These are phyloP conservation scores for Leucaena leucocephala DNA, from an alignment of 306 rosid genomes.

Conservation along the genomic window DNA sequence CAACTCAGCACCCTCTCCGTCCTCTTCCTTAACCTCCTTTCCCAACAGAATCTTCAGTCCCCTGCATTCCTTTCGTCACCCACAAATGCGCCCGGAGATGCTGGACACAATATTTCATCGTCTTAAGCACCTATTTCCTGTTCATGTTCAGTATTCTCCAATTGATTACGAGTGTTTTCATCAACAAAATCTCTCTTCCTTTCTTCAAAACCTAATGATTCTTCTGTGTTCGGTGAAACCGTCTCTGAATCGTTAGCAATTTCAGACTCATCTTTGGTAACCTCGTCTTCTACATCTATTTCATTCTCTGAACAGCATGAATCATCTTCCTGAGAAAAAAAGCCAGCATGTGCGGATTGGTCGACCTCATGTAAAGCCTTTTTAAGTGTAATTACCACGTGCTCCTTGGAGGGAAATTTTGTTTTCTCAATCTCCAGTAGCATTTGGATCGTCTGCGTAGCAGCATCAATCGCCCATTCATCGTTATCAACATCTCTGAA, in stretches of 20 bases:
- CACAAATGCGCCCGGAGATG: conserved; percentile 26
- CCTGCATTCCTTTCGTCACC: not conserved
- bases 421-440: conserved; percentile 62
- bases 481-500: conserved; percentile 53
- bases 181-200: conserved; percentile 29
- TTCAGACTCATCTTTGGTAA: conserved; percentile 36
- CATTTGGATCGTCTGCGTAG: conserved; percentile 55
- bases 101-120: conserved; percentile 33
- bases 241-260: conserved; percentile 31
- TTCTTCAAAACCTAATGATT: conserved; percentile 8
- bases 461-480: conserved; percentile 54
- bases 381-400: not conserved
- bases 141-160: conserved; percentile 32
- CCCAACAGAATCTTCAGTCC: conserved; percentile 11
- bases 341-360: conserved; percentile 25
- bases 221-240: conserved; percentile 32
- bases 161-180: conserved; percentile 6
- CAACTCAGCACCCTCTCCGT: not conserved
- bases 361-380: conserved; percentile 41
- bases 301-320: conserved; percentile 34
- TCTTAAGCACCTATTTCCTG: conserved; percentile 18
- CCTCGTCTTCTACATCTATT: conserved; percentile 22
- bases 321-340: conserved; percentile 32
- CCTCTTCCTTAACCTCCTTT: not conserved
- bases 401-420: conserved; percentile 32